Percentiles rank a stretch among this genome's conserved stretches.
Evolutionary conservation across 768 basidiomycete genomes (phyloP).

Genomic region (Kwoniella dejecticola): DNA sequence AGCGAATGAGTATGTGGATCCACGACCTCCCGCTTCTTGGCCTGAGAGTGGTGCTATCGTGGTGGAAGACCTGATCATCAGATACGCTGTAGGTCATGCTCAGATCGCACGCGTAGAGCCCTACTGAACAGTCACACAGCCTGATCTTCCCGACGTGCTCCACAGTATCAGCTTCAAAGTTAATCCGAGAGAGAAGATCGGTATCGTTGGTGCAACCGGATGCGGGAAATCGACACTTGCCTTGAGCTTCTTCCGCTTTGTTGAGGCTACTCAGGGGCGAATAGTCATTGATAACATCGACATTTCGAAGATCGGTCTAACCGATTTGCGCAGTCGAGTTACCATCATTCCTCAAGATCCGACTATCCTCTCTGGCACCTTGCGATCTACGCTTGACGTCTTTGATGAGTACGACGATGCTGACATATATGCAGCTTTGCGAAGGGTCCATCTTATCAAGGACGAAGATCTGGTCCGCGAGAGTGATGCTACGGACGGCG

Average conservation of each 20-base stretch:
- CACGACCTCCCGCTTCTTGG: constrained; percentile 78
- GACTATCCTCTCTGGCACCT: constrained; percentile 77
- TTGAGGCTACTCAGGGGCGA: constrained; percentile 76
- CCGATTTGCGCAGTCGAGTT: constrained; percentile 73
- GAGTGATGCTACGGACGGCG: constrained; percentile 15
- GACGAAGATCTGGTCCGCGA: constrained; percentile 27
- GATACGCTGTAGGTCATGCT: constrained; percentile 56
- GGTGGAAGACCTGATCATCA: constrained; percentile 73
- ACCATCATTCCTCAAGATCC: constrained; percentile 79
- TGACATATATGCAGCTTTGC: constrained; percentile 62
- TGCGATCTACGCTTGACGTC: constrained; percentile 79
- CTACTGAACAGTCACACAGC: constrained; percentile 59
- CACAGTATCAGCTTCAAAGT: constrained; percentile 76
- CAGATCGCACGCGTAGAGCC: too few relatives aligned
- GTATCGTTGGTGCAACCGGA: constrained; percentile 58
- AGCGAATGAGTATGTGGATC: constrained; percentile 80
- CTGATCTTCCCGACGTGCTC: constrained; percentile 81
- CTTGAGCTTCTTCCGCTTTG: constrained; percentile 83
- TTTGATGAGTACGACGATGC: constrained; percentile 82
- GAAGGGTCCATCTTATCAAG: constrained; percentile 54
- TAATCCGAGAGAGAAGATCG: constrained; percentile 72
- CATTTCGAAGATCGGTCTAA: constrained; percentile 75
- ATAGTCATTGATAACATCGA: constrained; percentile 76
- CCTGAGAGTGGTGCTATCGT: constrained; percentile 65
- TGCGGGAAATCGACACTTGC: constrained; percentile 58